Evolutionary conservation across 495 filamentous ascomycete species (phyloP), one percentile per base, ranked within the genome.

Genomic region (Penicillium samsonianum): DNA sequence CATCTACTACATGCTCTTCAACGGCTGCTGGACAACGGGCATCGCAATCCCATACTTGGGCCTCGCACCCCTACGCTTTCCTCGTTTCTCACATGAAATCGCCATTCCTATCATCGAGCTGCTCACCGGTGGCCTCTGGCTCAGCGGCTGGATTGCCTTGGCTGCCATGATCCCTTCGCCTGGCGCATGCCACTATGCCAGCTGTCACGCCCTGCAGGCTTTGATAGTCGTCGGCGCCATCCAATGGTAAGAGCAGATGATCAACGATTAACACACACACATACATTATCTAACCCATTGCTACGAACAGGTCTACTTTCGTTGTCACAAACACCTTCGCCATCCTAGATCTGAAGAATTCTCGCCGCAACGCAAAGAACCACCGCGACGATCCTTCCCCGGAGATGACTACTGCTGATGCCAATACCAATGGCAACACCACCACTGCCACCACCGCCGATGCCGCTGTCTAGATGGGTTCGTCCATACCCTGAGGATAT

Each of bases 141-240:
- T 92, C 59, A 82, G 81, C 1, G 87, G 87, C 49, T 85, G 84
- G 61, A 83, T 92, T 57, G 87, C 87, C 1, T 65, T 90, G 6
- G 87, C 86, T 2, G 84, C 82, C 11, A 75, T 80, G 60, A 69
- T 86, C 25, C 78, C 73, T 19, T 71, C 78, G 25, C 59, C 80
- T 8, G 53, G 57, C 4, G 25, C 69, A 42, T 84, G 81, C 60
- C 63, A 58, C 17, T 76, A 78, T 6, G 57, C 66, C 26, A 76
- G 77, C 33, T 85, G 82, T 55, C 56, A 57, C 6, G 67, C 66
- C 12, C 72, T 79, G 14, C 73, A 75, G 48, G 80, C 77, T 1
- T 68, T 65, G 2, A 71, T 70, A 20, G 79, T 74, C 5, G 72
- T 84, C 59, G 73, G 62, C 0, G 78, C 78, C 9, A 67, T 83